Percentiles rank a stretch among this genome's conserved stretches.
These are phyloP conservation scores for Vitis hybrid DNA, from an alignment of 177 flowering plant genomes.

Conservation along the genomic window DNA sequence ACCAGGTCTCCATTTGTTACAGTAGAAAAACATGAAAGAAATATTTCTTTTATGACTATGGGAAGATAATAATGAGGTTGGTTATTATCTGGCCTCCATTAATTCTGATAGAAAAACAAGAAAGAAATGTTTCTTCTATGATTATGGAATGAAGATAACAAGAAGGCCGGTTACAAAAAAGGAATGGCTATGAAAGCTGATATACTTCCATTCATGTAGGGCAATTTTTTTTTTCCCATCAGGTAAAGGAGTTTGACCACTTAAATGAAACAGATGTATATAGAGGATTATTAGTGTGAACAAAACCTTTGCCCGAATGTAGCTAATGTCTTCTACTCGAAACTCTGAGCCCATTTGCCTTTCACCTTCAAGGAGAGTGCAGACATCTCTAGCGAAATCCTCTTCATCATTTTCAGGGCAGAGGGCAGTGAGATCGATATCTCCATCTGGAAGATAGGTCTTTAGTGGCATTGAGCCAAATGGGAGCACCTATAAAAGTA, in stretches of 20 bases:
- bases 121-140: no score
- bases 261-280: no score
- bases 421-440: conserved; percentile 42
- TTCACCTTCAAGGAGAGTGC: conserved; percentile 22
- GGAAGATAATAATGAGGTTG: background rate
- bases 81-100: background rate
- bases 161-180: background rate
- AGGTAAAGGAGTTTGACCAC: no score
- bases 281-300: no score
- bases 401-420: conserved; percentile 24
- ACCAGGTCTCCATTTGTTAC: background rate
- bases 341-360: conserved; percentile 16
- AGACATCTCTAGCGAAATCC: conserved; percentile 20
- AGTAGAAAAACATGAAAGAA: background rate
- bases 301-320: conserved; percentile 39
- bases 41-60: background rate
- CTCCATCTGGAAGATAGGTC: conserved; percentile 51
- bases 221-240: no score
- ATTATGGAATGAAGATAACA: background rate
- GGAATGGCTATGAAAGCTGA: background rate
- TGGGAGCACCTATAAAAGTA: conserved; percentile 26
- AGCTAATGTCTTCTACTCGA: conserved; percentile 26
- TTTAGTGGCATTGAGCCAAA: conserved; percentile 47
- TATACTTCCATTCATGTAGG: no score
- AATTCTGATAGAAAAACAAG: no score